Base-by-base conservation (phyloP, 805 yeast species). In the Starmerella potacharoeniae region DNA sequence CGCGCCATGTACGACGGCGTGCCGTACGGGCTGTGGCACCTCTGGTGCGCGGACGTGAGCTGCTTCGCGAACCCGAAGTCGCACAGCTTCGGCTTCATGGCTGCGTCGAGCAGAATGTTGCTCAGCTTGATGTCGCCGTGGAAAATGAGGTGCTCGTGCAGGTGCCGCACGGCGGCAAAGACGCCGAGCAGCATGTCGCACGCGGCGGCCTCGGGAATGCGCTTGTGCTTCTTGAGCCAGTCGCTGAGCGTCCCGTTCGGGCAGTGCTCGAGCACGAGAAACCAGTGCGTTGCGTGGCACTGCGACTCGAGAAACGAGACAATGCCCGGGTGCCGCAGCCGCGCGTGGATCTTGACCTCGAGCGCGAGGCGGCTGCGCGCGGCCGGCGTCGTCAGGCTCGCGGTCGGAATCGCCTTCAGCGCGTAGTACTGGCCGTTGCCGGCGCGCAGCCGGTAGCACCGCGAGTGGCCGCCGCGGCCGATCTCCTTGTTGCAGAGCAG, bases 1-100 rank as follows among this genome's bases (percentile, higher is more conserved):
- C 97, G 98, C 0, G 98, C 98, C 69, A 93, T 91, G 69, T 93
- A 93, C 69, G 91, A 89, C 58, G 97, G 97, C 29, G 98, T 91
- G 52, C 98, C 98, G 69, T 97, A 93, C 55, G 91, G 85, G 46
- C 96, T 88, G 66, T 82, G 86, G 66, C 89, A 86, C 62, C 86
- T 79, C 49, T 86, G 86, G 54, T 78, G 78, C 33, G 77, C 74
- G n/a, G 81, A 74, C 48, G 83, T 83, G 57, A 91, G 76, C 14
- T 86, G 84, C 1, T 96, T 86, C 17, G 98, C 97, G 59, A 91
- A 77, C 30, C 98, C 98, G 72, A 91, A 93, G 70, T 91, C 98
- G 61, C 97, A 97, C 58, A 91, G 83, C 67, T 90, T 91, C 65
- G 91, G 79, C 68, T 86, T 86, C 95, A 90, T 90, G 44, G 85